A percentile compares a stretch with the other conserved stretches of the same genome.
Conservation (phyloP, 441 rosid genomes). For the Corymbia calophylla region DNA sequence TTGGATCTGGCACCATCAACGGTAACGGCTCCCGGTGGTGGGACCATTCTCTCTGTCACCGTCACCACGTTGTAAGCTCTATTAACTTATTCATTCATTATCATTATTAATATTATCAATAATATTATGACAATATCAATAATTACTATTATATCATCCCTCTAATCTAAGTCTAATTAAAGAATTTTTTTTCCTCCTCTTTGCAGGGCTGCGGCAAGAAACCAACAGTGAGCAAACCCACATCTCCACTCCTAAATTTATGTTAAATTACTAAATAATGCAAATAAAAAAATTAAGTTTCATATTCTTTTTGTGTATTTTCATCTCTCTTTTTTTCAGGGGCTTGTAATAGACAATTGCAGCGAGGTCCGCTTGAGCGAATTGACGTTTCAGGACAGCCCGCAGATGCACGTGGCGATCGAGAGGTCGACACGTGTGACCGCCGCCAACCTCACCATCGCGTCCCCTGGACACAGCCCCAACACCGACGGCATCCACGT, state of each 20-base stretch:
- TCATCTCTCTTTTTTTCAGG: constrained; percentile 3
- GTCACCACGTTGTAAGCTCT: not conserved
- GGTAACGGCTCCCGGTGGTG: not conserved
- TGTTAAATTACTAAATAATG: not conserved
- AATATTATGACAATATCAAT: not conserved
- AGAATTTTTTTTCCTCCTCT: not conserved
- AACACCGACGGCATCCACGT: constrained; percentile 27
- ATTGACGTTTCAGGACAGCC: constrained; percentile 26
- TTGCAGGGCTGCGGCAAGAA: not conserved
- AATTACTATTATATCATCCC: no score
- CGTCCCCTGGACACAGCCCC: constrained; percentile 16
- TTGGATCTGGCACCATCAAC: not conserved
- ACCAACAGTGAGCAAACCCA: not conserved
- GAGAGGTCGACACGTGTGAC: constrained; percentile 12
- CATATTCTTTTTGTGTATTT: not conserved
- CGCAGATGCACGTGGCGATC: constrained; percentile 34
- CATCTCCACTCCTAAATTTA: not conserved
- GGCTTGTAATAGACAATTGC: constrained; percentile 18
- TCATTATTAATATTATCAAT: not conserved
- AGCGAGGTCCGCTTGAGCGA: constrained; percentile 17
- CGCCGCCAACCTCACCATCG: constrained; percentile 20
- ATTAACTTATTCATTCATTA: not conserved
- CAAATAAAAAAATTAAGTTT: not conserved
- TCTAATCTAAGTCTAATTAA: no score
- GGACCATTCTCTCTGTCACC: not conserved